phyloP scores from a whole-genome alignment of 768 basidiomycete species.

The Hericium rajendrae region DNA sequence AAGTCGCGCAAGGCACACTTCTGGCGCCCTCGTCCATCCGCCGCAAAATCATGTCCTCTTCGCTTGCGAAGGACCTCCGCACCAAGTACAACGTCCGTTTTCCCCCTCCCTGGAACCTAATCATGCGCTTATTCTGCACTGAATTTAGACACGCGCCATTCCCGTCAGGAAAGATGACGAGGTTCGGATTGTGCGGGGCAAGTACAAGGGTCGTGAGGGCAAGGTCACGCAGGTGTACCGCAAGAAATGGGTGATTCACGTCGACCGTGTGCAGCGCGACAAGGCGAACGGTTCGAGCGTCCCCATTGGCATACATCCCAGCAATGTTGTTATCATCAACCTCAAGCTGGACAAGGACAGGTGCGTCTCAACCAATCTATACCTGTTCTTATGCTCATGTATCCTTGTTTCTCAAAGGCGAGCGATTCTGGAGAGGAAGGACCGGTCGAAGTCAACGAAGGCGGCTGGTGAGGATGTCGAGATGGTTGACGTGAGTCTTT shows the following conservation, averaged over 20 bases:
- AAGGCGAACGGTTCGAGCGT: conserved; percentile 93
- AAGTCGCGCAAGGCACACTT: conserved; percentile 99
- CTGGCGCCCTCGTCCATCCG: conserved; percentile 88
- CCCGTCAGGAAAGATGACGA: conserved; percentile 98
- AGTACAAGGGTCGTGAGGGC: conserved; percentile 98
- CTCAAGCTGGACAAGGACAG: conserved; percentile 92
- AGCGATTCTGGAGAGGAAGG: conserved; percentile 81
- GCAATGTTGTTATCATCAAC: conserved; percentile 89
- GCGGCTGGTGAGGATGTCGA: conserved; percentile 51
- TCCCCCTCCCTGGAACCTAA: neutral
- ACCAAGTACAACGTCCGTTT: conserved; percentile 77
- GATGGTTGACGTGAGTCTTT: conserved; percentile 64
- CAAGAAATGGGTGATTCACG: conserved; percentile 98
- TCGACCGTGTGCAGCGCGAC: conserved; percentile 96
- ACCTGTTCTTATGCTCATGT: neutral
- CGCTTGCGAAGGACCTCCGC: conserved; percentile 91
- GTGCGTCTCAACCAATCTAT: conserved; percentile 26
- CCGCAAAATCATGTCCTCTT: conserved; percentile 96
- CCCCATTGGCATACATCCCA: conserved; percentile 92
- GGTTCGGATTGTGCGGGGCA: conserved; percentile 91
- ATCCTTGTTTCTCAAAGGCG: conserved; percentile 35
- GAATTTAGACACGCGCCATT: conserved; percentile 68
- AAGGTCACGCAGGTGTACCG: conserved; percentile 97
- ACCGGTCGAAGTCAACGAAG: conserved; percentile 54
- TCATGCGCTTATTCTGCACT: neutral